Conservation (phyloP, 2,329 filamentous ascomycete genomes). For the Calonectria hawksworthii region DNA sequence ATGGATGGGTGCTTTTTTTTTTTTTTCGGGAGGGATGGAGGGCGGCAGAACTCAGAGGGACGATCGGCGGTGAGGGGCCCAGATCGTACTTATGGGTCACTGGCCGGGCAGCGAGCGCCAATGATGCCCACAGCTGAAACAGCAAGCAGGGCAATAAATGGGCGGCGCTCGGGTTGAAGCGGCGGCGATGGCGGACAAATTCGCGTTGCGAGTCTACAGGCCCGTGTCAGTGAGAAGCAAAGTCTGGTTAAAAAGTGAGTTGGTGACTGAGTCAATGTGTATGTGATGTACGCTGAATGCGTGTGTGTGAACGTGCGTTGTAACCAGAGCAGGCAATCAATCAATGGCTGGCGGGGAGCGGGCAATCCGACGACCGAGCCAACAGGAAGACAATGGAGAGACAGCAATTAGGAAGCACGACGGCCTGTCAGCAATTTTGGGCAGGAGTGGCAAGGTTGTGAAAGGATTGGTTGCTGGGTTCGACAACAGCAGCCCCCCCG, state of each 20-base stretch:
- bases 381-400: conserved; percentile 30
- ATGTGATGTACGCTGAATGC: background rate
- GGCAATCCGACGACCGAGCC: conserved; percentile 31
- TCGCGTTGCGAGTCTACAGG: background rate
- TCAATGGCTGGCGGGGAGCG: conserved; percentile 13
- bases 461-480: conserved; percentile 33
- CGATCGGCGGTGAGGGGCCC: conserved; percentile 48
- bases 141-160: conserved; percentile 3
- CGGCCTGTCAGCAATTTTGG: conserved; percentile 37
- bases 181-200: conserved; percentile 5
- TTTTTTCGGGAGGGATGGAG: conserved; percentile 36
- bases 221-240: conserved; percentile 8
- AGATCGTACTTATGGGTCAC: conserved; percentile 44
- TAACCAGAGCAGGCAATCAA: conserved; percentile 4
- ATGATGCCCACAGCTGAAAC: conserved; percentile 31
- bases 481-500: conserved; percentile 29
- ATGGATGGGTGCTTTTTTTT: background rate
- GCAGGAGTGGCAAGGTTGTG: conserved; percentile 27
- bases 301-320: conserved; percentile 9
- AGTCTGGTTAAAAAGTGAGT: conserved; percentile 3
- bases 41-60: conserved; percentile 43
- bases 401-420: conserved; percentile 31
- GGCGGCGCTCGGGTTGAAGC: conserved; percentile 26
- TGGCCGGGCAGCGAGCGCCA: conserved; percentile 25
- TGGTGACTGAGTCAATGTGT: background rate